phyloP scores from a whole-genome alignment of 1,139 yeast genomes.

The Blastobotrys indianensis region DNA sequence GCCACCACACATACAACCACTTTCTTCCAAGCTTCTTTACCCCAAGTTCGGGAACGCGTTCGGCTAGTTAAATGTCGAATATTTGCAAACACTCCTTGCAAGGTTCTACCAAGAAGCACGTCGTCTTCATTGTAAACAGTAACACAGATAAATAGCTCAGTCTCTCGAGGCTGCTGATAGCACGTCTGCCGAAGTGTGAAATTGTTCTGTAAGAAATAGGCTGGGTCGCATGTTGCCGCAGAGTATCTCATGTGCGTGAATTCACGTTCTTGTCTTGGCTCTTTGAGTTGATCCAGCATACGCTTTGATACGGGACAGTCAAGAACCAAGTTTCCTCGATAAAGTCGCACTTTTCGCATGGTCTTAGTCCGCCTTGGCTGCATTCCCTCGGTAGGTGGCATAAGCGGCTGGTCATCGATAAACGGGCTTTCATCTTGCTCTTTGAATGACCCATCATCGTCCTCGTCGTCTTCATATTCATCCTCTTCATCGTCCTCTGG shows the following conservation, averaged over 20 bases:
- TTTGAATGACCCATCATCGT: conserved; percentile 14
- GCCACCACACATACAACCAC: conserved; percentile 68
- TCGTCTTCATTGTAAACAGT: conserved; percentile 84
- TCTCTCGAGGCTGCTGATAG: conserved; percentile 59
- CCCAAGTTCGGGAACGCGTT: conserved; percentile 63
- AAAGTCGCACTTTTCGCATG: conserved; percentile 48
- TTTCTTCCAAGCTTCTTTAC: conserved; percentile 74
- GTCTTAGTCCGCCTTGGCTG: conserved; percentile 36
- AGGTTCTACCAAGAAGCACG: conserved; percentile 60
- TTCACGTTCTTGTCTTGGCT: conserved; percentile 49
- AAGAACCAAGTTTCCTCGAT: conserved; percentile 66
- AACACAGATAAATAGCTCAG: conserved; percentile 67
- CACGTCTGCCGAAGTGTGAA: conserved; percentile 64
- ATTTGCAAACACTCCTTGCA: conserved; percentile 72
- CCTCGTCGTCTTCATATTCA: conserved; percentile 14
- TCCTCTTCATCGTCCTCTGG: conserved; percentile 21
- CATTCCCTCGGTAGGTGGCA: conserved; percentile 24
- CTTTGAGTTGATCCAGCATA: conserved; percentile 47
- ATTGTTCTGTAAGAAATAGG: conserved; percentile 49
- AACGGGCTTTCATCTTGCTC: conserved; percentile 18
- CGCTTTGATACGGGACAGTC: conserved; percentile 73
- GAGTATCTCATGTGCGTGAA: conserved; percentile 74
- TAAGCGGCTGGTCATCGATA: conserved; percentile 14
- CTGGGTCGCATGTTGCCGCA: conserved; percentile 77
- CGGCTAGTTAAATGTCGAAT: conserved; percentile 55